These are phyloP conservation scores for Lasiosphaeria hispida DNA, from an alignment of 495 filamentous ascomycete genomes.

Conservation along the genomic window DNA sequence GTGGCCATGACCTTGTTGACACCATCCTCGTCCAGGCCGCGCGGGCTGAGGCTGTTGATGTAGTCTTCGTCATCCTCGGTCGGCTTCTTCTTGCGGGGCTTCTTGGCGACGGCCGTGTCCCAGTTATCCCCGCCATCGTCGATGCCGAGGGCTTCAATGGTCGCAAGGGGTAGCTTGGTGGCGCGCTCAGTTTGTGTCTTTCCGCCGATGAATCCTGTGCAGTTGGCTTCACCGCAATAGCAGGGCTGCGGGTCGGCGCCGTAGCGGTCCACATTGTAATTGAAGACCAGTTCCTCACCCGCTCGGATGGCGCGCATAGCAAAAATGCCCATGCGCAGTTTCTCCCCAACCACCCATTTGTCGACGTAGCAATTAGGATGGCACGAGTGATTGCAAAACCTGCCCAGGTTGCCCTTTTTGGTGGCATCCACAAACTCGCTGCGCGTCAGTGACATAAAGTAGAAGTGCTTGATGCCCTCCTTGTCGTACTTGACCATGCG, in stretches of 20 bases:
- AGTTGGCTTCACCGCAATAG: slow-evolving; percentile 94
- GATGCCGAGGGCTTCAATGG: slow-evolving; percentile 93
- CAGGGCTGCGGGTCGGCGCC: slow-evolving; percentile 95
- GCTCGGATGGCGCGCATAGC: slow-evolving; percentile 79
- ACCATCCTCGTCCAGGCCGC: slow-evolving; percentile 77
- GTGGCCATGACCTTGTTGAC: slow-evolving; percentile 98
- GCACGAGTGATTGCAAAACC: slow-evolving; percentile 99
- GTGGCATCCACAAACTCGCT: slow-evolving; percentile 98
- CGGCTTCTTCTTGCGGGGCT: slow-evolving; percentile 89
- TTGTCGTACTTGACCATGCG: slow-evolving; percentile 90
- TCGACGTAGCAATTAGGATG: slow-evolving; percentile 99
- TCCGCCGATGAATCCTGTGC: slow-evolving; percentile 92
- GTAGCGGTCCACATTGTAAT: slow-evolving; percentile 99
- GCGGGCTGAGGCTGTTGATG: slow-evolving; percentile 83
- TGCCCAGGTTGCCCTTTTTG: slow-evolving; percentile 90
- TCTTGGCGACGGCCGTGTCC: slow-evolving; percentile 85
- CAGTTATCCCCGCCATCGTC: slow-evolving; percentile 82
- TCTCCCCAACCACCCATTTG: slow-evolving; percentile 99
- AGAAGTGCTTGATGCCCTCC: slow-evolving; percentile 97
- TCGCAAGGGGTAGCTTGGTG: slow-evolving; percentile 84
- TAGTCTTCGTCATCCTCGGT: slow-evolving; percentile 96
- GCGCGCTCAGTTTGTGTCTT: slow-evolving; percentile 96
- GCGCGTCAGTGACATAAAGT: slow-evolving; percentile 98
- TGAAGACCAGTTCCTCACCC: slow-evolving; percentile 98
- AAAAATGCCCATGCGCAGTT: slow-evolving; percentile 98